A percentile compares a stretch with the other conserved stretches of the same genome.
Evolutionary conservation across 139 green algal species (phyloP).

Genomic region (Closterium sp.): DNA sequence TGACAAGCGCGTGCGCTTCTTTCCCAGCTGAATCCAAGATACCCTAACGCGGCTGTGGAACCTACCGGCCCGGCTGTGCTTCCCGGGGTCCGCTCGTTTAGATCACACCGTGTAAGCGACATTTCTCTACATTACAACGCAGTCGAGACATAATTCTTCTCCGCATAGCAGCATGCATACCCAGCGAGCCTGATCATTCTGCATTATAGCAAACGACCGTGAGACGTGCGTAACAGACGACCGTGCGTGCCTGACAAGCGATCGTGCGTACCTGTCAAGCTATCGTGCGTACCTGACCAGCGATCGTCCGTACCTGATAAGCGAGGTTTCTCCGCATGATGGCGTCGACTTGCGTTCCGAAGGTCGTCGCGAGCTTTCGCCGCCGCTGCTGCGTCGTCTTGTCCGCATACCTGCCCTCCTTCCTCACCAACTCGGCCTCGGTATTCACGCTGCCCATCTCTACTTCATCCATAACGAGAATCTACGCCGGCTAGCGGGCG

Average conservation of each 20-base stretch:
- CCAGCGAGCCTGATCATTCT: no score
- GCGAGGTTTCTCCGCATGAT: conserved; percentile 37
- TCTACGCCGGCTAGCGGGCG: no score
- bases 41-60: not conserved
- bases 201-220: not conserved
- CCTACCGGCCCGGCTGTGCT: not conserved
- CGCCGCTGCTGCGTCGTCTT: not conserved
- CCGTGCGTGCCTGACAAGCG: no score
- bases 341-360: conserved; percentile 34
- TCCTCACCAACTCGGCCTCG: not conserved
- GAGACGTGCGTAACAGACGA: no score
- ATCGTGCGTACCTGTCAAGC: not conserved
- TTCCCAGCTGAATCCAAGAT: no score
- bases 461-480: not conserved
- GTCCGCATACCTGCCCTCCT: not conserved
- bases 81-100: not conserved
- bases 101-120: not conserved
- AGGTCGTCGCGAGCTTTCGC: not conserved
- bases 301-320: not conserved
- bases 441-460: not conserved
- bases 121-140: not conserved
- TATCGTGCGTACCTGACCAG: no score
- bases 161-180: not conserved
- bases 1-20: not conserved
- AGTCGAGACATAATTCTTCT: not conserved